Evolutionary conservation across 192 early-diverging fungal genomes (phyloP).

Genomic region (Globomyces pollinis-pini): DNA sequence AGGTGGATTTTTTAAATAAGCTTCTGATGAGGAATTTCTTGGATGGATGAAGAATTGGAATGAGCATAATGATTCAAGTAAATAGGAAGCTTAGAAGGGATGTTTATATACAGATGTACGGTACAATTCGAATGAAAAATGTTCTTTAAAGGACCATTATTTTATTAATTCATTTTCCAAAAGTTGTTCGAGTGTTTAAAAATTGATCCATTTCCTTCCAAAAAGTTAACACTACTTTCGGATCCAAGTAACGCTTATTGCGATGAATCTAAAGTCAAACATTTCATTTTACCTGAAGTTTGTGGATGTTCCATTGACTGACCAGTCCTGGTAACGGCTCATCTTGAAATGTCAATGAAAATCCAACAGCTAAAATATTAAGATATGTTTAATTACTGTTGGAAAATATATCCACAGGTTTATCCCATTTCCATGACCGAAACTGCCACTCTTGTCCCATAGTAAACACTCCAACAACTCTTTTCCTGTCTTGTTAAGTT

Average conservation of each 20-base stretch:
- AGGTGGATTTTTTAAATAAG: no score
- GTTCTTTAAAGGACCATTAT: background rate
- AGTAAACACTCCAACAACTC: conserved; percentile 85
- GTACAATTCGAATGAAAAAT: background rate
- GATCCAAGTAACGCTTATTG: conserved; percentile 38
- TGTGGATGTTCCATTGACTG: conserved; percentile 36
- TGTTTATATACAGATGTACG: background rate
- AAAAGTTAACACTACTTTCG: conserved; percentile 39
- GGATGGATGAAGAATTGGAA: no score
- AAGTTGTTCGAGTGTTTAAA: background rate
- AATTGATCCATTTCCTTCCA: conserved; percentile 38
- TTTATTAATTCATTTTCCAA: background rate
- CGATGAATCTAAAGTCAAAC: conserved; percentile 25
- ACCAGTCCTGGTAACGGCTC: conserved; percentile 34
- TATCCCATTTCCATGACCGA: conserved; percentile 79
- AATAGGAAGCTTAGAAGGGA: background rate
- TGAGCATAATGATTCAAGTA: no score
- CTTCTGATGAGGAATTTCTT: no score
- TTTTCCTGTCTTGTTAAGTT: conserved; percentile 33
- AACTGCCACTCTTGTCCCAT: conserved; percentile 92
- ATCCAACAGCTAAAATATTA: conserved; percentile 47
- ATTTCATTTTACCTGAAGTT: conserved; percentile 14
- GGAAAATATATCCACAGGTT: conserved; percentile 76
- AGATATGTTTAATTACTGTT: no score
- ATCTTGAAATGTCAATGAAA: conserved; percentile 43